Evolutionary conservation across 1,284 basidiomycete species (phyloP), one percentile per base, ranked within the genome.

Genomic region (Salmacisia buchloeana): DNA sequence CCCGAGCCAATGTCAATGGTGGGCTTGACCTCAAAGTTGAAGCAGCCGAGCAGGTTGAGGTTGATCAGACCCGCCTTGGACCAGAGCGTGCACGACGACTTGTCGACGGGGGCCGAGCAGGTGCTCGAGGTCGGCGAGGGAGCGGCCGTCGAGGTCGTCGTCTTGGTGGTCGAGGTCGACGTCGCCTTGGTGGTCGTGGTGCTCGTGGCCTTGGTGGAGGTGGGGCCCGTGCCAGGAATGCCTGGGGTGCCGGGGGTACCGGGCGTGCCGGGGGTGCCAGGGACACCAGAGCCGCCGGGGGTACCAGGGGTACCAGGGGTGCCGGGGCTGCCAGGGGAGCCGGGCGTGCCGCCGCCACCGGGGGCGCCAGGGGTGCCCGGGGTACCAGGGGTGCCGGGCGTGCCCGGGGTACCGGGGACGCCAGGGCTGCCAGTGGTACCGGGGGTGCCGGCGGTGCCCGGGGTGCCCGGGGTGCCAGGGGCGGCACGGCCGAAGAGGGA

Each of bases 1-100:
- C 25, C 25, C 29, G 23, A 27, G n/a, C 46, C 54, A 23, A 57
- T 29, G 25, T 57, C 34, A 31, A 57, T 23, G 54, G 54, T 57
- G 15, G 54, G 54, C 27, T 18, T 23, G 35, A 57, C 31, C 18
- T 57, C 35, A 23, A 57, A 23, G 54, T 34, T 10, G 54, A 57
- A 35, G 54, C 54, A 57, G 27, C 54, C 54, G 35, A 57, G 54
- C n/a, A 57, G 54, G 35, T 57, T 34, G 13, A 57, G 31, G 35
- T 57, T 57, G 54, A 57, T 57, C 15, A 57, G 54, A 34, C 54
- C 54, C 18, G 54, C 54, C 54, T 57, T 57, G 54, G 54, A 57
- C 10, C 7, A 23, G 54, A 31, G 12, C 12, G 5, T 6, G 54
- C 54, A 57, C 27, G 54, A 57, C 7, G 54, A 35, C 46, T 52